Evolutionary conservation across 805 yeast species (phyloP), one percentile per base, ranked within the genome.

Genomic region (Yarrowia divulgata): DNA sequence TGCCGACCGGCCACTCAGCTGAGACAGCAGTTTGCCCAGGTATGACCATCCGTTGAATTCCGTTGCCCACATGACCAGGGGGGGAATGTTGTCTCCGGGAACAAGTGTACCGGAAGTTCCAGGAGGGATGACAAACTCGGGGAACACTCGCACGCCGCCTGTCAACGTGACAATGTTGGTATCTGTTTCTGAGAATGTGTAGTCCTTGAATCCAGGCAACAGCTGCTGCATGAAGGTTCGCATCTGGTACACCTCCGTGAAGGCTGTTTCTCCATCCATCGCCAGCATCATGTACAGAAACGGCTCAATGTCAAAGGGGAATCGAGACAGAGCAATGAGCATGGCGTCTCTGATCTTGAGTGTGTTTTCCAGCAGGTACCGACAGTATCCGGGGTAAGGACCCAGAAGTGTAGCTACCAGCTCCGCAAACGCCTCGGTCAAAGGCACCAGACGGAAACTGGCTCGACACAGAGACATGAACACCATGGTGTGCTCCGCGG

Each of bases 21-120:
- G 75, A 81, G 73, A 73, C 40, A 93, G 77, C 0, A 90, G 79
- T 73, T 97, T 84, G 1, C 98, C 98, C 18, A 94, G 73, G 35
- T 90, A 78, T 0, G 97, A 85, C 97, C 98, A 93, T 0, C 98
- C 98, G 75, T 88, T 90, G 76, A 88, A 92, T 3, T 84, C 83
- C 75, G 89, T 86, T 35, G 88, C 79, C 79, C 95, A 93, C 29
- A 91, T 84, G 3, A 90, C 90, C 10, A 79, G 73, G 8, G 79
- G 75, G 34, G 78, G 74, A 14, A 80, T 78, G 2, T 79, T 75
- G 3, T 85, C 81, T 14, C 71, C 70, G 0, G 91, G 88, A 39
- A 93, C 77, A 3, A 91, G 78, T 72, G 89, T 88, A 2, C 94
- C 98, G 69, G 82, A 85, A 0, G 97, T 90, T 2, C 88, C 88